Evolutionary conservation across 805 yeast species (phyloP).

Genomic region (Starmerella bombi): DNA sequence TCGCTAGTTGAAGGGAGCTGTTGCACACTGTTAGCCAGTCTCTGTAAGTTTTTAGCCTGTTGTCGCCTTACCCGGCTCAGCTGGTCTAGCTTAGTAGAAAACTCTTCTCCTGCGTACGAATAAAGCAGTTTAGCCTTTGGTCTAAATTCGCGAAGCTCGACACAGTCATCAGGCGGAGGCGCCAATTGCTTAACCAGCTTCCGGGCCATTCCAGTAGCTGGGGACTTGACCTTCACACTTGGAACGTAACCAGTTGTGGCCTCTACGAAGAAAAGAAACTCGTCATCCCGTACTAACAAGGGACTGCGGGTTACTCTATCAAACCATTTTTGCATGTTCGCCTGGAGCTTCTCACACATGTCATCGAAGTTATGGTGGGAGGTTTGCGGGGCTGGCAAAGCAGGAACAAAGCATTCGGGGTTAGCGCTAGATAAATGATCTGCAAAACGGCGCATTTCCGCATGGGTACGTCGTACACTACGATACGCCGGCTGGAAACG

Average conservation of each 20-base stretch:
- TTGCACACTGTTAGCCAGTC: constrained; percentile 32
- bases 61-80: constrained; percentile 34
- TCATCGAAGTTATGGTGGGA: constrained; percentile 79
- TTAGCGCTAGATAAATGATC: constrained; percentile 66
- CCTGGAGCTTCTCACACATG: constrained; percentile 44
- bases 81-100: constrained; percentile 38
- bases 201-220: constrained; percentile 76
- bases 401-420: constrained; percentile 86
- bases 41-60: constrained; percentile 20
- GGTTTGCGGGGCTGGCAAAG: constrained; percentile 62
- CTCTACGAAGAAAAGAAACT: constrained; percentile 70
- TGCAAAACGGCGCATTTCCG: constrained; percentile 64
- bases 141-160: constrained; percentile 69
- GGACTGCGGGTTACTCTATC: constrained; percentile 61
- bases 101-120: constrained; percentile 36
- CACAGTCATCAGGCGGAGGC: constrained; percentile 80
- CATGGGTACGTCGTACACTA: constrained; percentile 66
- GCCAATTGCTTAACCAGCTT: constrained; percentile 83
- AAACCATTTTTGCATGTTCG: constrained; percentile 74
- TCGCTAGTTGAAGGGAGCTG: neutral
- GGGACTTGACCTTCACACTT: constrained; percentile 44
- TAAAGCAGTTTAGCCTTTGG: constrained; percentile 74
- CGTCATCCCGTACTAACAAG: constrained; percentile 74
- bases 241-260: constrained; percentile 58
- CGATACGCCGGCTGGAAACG: constrained; percentile 63